Evolutionary conservation across 2,329 filamentous ascomycete genomes (phyloP).

Genomic region (Xylariales sp.): DNA sequence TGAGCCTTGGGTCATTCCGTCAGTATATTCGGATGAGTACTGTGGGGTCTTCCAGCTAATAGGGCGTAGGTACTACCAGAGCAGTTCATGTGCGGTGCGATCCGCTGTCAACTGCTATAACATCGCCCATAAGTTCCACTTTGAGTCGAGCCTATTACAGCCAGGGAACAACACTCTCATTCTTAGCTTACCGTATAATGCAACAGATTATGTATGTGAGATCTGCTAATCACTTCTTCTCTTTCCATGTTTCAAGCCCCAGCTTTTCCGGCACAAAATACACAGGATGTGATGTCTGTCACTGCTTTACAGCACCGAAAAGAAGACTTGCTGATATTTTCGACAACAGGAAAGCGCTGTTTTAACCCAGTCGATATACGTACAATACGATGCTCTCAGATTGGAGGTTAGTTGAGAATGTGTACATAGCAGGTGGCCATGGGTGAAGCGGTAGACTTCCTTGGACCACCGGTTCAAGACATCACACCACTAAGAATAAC

Average conservation of each 20-base stretch:
- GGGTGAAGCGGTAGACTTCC: too few relatives aligned
- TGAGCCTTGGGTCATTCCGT: constrained; percentile 52
- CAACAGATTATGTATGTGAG: constrained; percentile 39
- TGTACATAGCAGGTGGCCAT: too few relatives aligned
- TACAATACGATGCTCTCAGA: constrained; percentile 62
- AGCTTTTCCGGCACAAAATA: not conserved
- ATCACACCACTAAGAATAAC: too few relatives aligned
- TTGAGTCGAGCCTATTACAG: constrained; percentile 43
- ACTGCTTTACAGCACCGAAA: too few relatives aligned
- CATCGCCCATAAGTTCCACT: constrained; percentile 53
- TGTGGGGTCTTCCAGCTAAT: not conserved
- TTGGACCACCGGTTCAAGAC: too few relatives aligned
- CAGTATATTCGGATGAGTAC: not conserved
- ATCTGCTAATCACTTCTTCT: not conserved
- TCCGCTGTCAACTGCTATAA: constrained; percentile 60
- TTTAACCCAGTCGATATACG: constrained; percentile 50
- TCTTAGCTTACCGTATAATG: constrained; percentile 54
- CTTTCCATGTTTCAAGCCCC: not conserved
- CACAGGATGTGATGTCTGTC: too few relatives aligned
- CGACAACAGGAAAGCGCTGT: constrained; percentile 44
- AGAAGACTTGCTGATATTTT: not conserved
- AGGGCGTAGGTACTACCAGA: constrained; percentile 37
- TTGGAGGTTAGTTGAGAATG: constrained; percentile 48
- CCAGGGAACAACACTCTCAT: constrained; percentile 51
- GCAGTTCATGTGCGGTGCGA: constrained; percentile 55